phyloP scores from a whole-genome alignment of 805 yeast genomes.

The Isabelozyma heimii region DNA sequence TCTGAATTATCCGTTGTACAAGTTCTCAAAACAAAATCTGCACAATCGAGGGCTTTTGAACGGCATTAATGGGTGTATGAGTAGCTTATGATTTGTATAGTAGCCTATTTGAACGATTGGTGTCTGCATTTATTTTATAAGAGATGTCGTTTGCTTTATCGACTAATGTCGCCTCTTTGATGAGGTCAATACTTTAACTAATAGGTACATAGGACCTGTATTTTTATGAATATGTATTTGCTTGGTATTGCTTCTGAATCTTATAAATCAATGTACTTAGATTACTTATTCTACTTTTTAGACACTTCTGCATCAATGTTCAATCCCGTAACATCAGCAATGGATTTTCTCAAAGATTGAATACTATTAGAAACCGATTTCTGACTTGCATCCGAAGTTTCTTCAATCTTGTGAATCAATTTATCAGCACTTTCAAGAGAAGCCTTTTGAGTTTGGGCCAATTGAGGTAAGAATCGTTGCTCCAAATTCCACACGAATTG shows the following conservation, averaged over 20 bases:
- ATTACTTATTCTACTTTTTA: constrained; percentile 36
- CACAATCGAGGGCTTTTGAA: no score
- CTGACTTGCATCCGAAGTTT: constrained; percentile 38
- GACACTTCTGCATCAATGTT: constrained; percentile 60
- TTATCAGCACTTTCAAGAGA: constrained; percentile 45
- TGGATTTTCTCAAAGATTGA: constrained; percentile 36
- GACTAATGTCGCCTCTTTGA: no score
- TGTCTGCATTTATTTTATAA: no score
- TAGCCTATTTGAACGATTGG: no score
- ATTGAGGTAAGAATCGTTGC: constrained; percentile 54
- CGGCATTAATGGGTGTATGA: no score
- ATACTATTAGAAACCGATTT: constrained; percentile 33
- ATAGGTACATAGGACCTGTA: no score
- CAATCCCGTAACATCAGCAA: constrained; percentile 64
- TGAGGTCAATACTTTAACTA: no score
- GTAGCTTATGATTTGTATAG: no score
- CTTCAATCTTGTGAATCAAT: constrained; percentile 43
- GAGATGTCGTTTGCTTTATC: no score
- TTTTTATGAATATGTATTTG: neutral
- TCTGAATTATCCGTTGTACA: no score
- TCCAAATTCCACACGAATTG: constrained; percentile 61
- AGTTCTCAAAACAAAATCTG: no score
- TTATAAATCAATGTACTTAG: neutral
- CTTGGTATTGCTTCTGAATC: neutral
- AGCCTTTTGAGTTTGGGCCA: constrained; percentile 60